Evolutionary conservation across 2,329 filamentous ascomycete species (phyloP).

Genomic region (Hymenoscyphus occultus): DNA sequence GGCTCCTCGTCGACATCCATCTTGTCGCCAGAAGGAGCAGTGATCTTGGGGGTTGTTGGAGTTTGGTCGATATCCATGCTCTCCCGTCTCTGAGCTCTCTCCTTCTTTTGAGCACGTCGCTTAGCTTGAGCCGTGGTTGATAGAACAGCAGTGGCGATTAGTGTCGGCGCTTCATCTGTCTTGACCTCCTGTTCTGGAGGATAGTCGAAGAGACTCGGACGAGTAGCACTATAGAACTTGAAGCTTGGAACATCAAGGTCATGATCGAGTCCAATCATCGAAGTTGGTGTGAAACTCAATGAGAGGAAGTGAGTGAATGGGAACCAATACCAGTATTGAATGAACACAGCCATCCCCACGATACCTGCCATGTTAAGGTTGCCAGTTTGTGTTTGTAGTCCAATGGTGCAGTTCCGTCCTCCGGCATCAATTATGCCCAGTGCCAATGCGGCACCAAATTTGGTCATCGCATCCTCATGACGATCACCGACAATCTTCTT

Average conservation of each 20-base stretch:
- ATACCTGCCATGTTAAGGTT: slow-evolving; percentile 99
- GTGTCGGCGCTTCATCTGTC: slow-evolving; percentile 85
- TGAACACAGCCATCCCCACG: slow-evolving; percentile 96
- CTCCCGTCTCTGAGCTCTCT: slow-evolving; percentile 81
- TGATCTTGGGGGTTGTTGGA: slow-evolving; percentile 67
- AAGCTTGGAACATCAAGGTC: slow-evolving; percentile 90
- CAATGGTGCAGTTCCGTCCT: slow-evolving; percentile 97
- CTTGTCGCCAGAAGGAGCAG: slow-evolving; percentile 63
- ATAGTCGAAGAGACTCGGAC: slow-evolving; percentile 95
- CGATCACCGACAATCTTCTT: slow-evolving; percentile 92
- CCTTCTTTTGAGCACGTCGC: slow-evolving; percentile 89
- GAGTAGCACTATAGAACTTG: slow-evolving; percentile 93
- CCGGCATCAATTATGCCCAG: slow-evolving; percentile 97
- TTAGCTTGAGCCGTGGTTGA: slow-evolving; percentile 97
- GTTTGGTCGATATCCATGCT: slow-evolving; percentile 70
- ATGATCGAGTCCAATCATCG: slow-evolving; percentile 91
- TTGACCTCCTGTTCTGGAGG: slow-evolving; percentile 96
- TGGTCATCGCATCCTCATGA: slow-evolving; percentile 99
- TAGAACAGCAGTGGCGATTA: slow-evolving; percentile 91
- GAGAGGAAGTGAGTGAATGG: slow-evolving; percentile 97
- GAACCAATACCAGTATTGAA: slow-evolving; percentile 99
- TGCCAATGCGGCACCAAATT: slow-evolving; percentile 91
- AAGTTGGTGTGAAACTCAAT: slow-evolving; percentile 92
- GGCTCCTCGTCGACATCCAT: slow-evolving; percentile 78
- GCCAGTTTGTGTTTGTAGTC: slow-evolving; percentile 93